Base-by-base conservation (phyloP, 306 rosid species). In the Casuarina equisetifolia region DNA sequence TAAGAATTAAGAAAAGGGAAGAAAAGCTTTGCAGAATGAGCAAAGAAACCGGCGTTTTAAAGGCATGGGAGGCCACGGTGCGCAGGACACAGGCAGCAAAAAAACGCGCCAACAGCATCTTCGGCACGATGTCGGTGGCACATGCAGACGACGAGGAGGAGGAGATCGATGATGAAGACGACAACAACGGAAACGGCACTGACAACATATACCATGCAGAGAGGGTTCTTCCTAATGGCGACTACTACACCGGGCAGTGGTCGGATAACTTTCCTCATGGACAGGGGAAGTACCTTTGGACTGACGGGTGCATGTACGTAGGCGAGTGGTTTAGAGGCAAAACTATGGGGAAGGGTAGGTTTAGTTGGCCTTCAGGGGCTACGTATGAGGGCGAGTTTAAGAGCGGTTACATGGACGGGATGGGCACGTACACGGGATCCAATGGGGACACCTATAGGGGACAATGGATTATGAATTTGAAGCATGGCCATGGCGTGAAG, bases 21-120 rank as follows among this genome's bases (percentile, higher is more conserved):
- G 9, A 15, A 25, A 1, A 70, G 51, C 15, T 63, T 40, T 43
- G 58, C 76, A 77, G 77, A 61, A 93, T 92, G 97, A 90, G 88
- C 74, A 87, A 76, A 84, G 96, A 90, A 0, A 87, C 91, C 43
- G 90, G 90, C 12, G 95, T 94, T 54, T 45, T 88, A 70, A 94
- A 89, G 95, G 98, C 93, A 80, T 94, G 98, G 98, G 97, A 94
- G 79, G 94, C 94, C 44, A 94, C 98, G 2, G 73, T 94, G 70
- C 89, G 94, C 51, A 92, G 77, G 67, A 94, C 98, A 2, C 92
- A 88, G 15, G 97, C 96, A 4, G 97, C 98, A 0, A 94, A 89
- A 66, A 90, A 87, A 68, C 91, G 97, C 4, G 97, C 98, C 8
- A 92, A 94, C 67, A 90, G 90, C 85, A 82, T 92, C 59, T 92